These are phyloP conservation scores for Seiridium cupressi DNA, from an alignment of 2,329 filamentous ascomycete species.

Conservation along the genomic window DNA sequence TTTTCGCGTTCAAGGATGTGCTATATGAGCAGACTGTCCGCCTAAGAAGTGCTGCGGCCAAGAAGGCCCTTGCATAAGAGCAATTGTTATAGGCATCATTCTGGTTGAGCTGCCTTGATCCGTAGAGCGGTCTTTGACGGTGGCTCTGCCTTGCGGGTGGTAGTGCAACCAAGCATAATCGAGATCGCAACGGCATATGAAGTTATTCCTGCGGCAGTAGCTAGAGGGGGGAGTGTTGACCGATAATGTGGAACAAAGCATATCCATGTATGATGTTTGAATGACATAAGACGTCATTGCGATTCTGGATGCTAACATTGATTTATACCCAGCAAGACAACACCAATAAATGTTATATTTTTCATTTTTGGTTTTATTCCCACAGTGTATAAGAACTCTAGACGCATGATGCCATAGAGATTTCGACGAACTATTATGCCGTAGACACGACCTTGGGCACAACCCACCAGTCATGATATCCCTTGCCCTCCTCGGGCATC, in stretches of 20 bases:
- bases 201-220: background rate
- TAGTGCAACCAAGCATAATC: background rate
- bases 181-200: background rate
- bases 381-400: too few relatives aligned
- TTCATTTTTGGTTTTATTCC: background rate
- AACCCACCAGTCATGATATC: conserved; percentile 65
- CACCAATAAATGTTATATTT: too few relatives aligned
- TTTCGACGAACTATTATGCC: background rate
- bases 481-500: conserved; percentile 49
- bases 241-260: background rate
- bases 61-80: background rate
- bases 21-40: conserved; percentile 80
- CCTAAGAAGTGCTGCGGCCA: conserved; percentile 46
- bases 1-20: conserved; percentile 98
- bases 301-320: background rate
- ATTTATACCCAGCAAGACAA: background rate
- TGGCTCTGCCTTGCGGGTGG: background rate
- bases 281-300: background rate
- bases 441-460: conserved; percentile 47
- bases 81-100: background rate
- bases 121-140: background rate
- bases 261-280: background rate
- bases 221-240: background rate
- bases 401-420: too few relatives aligned
- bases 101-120: too few relatives aligned